Evolutionary conservation across 257 asterid genomes (phyloP).

Genomic region (Solanum chiquidenum): DNA sequence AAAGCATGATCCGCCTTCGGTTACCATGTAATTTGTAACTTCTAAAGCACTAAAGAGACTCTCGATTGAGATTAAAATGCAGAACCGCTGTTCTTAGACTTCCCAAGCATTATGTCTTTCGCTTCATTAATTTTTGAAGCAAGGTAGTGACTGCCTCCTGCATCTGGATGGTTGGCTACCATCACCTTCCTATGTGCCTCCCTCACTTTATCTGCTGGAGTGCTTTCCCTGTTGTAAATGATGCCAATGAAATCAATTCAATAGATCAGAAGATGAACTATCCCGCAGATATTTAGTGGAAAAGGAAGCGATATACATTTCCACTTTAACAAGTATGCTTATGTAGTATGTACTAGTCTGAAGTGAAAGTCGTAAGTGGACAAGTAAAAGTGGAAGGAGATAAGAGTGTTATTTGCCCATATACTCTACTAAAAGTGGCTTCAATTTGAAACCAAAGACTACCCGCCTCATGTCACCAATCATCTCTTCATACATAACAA

Average conservation of each 20-base stretch:
- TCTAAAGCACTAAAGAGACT: conserved; percentile 6
- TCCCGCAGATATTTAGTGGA: neutral
- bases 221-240: conserved; percentile 48
- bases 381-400: neutral
- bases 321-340: neutral
- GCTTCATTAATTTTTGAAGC: conserved; percentile 92
- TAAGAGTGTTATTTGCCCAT: neutral
- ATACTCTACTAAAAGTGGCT: neutral
- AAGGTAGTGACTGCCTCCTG: conserved; percentile 92
- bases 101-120: conserved; percentile 62
- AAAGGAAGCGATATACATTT: neutral
- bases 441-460: neutral
- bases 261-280: neutral
- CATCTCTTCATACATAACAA: neutral
- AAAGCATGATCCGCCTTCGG: neutral
- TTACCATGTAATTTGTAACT: neutral
- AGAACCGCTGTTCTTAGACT: conserved; percentile 52
- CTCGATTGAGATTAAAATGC: conserved; percentile 34
- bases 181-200: conserved; percentile 91
- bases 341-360: neutral
- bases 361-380: neutral
- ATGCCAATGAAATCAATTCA: neutral
- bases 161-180: conserved; percentile 97
- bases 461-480: neutral
- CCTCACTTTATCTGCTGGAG: conserved; percentile 59